Evolutionary conservation across 441 rosid genomes (phyloP).

Genomic region (Populus hybrid): DNA sequence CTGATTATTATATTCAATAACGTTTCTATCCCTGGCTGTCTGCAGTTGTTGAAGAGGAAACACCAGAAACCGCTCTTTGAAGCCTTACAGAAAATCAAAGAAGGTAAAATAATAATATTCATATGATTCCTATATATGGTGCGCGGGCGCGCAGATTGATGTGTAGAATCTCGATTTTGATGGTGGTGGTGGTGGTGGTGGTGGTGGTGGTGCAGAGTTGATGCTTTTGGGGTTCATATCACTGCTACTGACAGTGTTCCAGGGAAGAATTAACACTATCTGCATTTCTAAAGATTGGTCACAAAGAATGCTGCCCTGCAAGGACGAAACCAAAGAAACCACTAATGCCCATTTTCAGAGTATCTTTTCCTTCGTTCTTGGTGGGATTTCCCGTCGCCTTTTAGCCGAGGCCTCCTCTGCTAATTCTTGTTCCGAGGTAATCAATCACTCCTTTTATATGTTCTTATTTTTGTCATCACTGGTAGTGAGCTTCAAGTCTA

Average conservation of each 20-base stretch:
- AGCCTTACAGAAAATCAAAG: constrained; percentile 69
- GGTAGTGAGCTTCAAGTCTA: too few species aligned
- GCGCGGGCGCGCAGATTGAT: background rate
- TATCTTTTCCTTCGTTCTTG: constrained; percentile 24
- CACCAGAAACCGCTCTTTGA: constrained; percentile 59
- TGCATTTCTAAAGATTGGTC: constrained; percentile 48
- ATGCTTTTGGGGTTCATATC: constrained; percentile 82
- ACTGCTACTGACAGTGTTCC: constrained; percentile 53
- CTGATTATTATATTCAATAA: background rate
- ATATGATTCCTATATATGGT: too few species aligned
- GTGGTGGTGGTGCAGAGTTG: constrained; percentile 40
- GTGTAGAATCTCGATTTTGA: background rate
- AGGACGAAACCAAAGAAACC: background rate
- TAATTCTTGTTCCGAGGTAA: constrained; percentile 40
- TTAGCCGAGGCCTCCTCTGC: constrained; percentile 37
- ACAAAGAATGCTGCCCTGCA: constrained; percentile 56
- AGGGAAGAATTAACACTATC: constrained; percentile 36
- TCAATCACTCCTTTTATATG: too few species aligned
- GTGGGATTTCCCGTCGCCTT: constrained; percentile 44
- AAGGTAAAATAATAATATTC: constrained; percentile 34
- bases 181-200: too few species aligned
- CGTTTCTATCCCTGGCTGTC: background rate
- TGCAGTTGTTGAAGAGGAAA: constrained; percentile 50
- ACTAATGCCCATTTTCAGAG: constrained; percentile 40
- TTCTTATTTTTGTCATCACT: too few species aligned